Evolutionary conservation across 192 early-diverging fungal genomes (phyloP).

Genomic region (Coemansia sp.): DNA sequence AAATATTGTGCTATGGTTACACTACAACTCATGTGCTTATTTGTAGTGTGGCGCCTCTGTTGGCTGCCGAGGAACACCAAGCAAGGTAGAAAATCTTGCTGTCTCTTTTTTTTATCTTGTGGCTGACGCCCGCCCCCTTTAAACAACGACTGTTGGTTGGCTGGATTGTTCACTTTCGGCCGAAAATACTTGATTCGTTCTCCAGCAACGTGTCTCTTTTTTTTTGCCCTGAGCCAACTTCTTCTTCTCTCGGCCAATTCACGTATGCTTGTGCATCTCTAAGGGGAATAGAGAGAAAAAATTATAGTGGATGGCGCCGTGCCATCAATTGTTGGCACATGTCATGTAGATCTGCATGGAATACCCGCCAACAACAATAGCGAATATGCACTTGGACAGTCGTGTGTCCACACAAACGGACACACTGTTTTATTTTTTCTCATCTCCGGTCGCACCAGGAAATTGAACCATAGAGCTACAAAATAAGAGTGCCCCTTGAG

Average conservation of each 20-base stretch:
- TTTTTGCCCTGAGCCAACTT: not conserved
- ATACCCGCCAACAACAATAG: conserved; percentile 3
- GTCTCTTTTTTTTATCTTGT: not conserved
- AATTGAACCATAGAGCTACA: conserved; percentile 4
- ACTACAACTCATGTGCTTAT: not conserved
- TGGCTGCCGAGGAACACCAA: not conserved
- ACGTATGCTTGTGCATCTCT: not conserved
- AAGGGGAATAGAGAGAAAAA: not conserved
- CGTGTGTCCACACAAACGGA: conserved; percentile 4
- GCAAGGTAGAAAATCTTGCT: not conserved
- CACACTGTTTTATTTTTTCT: not conserved
- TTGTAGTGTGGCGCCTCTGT: conserved; percentile 7
- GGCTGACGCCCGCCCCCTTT: conserved; percentile 1
- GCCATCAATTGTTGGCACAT: conserved; percentile 12
- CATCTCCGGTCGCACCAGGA: not conserved
- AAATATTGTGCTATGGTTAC: not conserved
- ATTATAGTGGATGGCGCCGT: conserved; percentile 6
- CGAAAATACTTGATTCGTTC: not conserved
- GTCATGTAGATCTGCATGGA: conserved; percentile 9
- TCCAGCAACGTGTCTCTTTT: not conserved
- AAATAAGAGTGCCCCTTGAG: not conserved
- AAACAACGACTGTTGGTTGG: not conserved
- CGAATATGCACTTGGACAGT: conserved; percentile 5
- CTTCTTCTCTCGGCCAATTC: not conserved
- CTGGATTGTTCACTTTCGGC: not conserved